A percentile compares a stretch with the other conserved stretches of the same genome.
Conservation (phyloP, 129 eudicot genomes). For the Lactuca sativa region DNA sequence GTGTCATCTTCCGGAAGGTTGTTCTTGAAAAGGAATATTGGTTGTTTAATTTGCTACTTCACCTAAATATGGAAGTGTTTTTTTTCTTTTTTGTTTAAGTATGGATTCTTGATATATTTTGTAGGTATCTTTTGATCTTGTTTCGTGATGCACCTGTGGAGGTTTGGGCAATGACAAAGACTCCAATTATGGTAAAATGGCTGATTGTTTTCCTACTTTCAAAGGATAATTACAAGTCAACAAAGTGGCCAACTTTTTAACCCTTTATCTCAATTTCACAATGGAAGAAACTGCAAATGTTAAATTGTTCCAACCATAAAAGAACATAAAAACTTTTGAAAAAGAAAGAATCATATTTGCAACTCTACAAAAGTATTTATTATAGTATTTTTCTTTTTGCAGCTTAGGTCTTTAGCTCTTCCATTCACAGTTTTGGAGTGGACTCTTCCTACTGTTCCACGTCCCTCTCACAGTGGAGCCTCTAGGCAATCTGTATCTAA, state of each 20-base stretch:
- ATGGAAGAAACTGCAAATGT: no score
- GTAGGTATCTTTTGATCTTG: slow-evolving; percentile 82
- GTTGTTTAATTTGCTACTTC: background rate
- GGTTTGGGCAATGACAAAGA: slow-evolving; percentile 99
- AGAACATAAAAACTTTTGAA: no score
- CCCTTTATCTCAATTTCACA: no score
- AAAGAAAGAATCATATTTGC: no score
- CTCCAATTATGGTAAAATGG: slow-evolving; percentile 78
- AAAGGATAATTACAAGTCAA: background rate
- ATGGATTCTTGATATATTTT: slow-evolving; percentile 20
- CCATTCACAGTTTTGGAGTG: slow-evolving; percentile 96
- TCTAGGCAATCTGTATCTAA: slow-evolving; percentile 50
- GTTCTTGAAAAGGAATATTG: slow-evolving; percentile 2
- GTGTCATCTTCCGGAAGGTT: slow-evolving; percentile 99
- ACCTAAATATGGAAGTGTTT: background rate
- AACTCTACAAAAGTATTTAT: background rate
- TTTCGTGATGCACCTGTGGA: slow-evolving; percentile 99
- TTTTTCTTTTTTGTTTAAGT: background rate
- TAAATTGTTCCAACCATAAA: no score
- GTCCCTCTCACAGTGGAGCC: slow-evolving; percentile 55
- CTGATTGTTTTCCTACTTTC: background rate
- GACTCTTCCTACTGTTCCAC: slow-evolving; percentile 97
- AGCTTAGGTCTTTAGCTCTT: slow-evolving; percentile 98
- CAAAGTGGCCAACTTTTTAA: no score
- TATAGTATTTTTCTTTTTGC: slow-evolving; percentile 20